A percentile compares a stretch with the other conserved stretches of the same genome.
Conservation (phyloP, 352 stramenopile species). For the Pseudoperonospora humuli region DNA sequence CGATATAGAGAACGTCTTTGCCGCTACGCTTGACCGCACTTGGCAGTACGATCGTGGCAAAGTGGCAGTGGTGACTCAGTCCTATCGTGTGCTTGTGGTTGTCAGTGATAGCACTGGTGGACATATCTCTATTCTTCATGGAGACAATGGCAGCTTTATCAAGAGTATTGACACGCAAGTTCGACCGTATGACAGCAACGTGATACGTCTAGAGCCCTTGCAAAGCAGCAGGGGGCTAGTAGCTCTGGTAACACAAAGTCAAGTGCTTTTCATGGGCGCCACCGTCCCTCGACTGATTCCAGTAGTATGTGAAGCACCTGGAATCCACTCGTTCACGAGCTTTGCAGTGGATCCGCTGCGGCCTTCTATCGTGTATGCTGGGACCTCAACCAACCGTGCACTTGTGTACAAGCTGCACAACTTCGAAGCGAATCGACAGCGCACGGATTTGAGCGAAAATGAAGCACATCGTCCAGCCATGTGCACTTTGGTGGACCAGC, state of each 20-base stretch:
- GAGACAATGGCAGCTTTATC: slow-evolving; percentile 23
- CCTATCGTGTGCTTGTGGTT: slow-evolving; percentile 17
- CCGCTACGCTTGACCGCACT: neutral
- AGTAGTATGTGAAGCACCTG: slow-evolving; percentile 14
- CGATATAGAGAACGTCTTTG: slow-evolving; percentile 25
- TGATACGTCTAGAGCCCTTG: too few relatives aligned
- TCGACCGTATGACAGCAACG: too few relatives aligned
- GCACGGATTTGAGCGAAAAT: slow-evolving; percentile 1
- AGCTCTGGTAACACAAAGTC: slow-evolving; percentile 11
- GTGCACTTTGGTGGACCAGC: slow-evolving; percentile 20
- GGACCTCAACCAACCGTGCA: slow-evolving; percentile 16
- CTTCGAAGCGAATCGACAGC: slow-evolving; percentile 10
- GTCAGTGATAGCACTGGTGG: slow-evolving; percentile 9
- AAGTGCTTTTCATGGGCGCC: slow-evolving; percentile 18
- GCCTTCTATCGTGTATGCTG: slow-evolving; percentile 16
- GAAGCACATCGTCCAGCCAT: slow-evolving; percentile 1
- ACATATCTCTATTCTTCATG: slow-evolving; percentile 19
- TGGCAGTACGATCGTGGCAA: slow-evolving; percentile 9
- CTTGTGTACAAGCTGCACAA: slow-evolving; percentile 27
- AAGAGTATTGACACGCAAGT: too few relatives aligned
- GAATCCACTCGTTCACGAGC: slow-evolving; percentile 15
- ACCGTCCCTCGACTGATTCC: neutral
- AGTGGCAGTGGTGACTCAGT: too few relatives aligned
- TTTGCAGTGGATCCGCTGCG: slow-evolving; percentile 13
- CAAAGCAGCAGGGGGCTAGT: too few relatives aligned